A percentile compares a stretch with the other conserved stretches of the same genome.
phyloP scores from a whole-genome alignment of 345 rosid genomes.

The Linum trigynum region DNA sequence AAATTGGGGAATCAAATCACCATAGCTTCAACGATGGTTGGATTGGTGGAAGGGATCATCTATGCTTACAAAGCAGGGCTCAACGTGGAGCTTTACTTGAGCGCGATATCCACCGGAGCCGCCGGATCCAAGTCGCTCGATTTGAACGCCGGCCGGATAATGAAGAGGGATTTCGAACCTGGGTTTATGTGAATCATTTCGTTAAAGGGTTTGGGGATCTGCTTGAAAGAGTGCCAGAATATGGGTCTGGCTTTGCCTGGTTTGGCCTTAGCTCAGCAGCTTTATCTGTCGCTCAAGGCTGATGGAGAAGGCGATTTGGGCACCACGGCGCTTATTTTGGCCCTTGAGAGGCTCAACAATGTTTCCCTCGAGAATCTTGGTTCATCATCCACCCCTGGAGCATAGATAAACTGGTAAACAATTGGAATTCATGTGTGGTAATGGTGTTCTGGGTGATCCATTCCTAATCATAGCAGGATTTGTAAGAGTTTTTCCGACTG shows the following conservation, averaged over 20 bases:
- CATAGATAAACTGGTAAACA: slow-evolving; percentile 14
- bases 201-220: slow-evolving; percentile 81
- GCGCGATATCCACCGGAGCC: slow-evolving; percentile 57
- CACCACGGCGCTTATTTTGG: slow-evolving; percentile 67
- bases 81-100: slow-evolving; percentile 46
- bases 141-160: slow-evolving; percentile 48
- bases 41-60: slow-evolving; percentile 68
- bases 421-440: not conserved
- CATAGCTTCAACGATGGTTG: slow-evolving; percentile 77
- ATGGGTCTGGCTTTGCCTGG: slow-evolving; percentile 92
- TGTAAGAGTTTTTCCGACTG: too few relatives aligned
- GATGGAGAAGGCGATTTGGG: slow-evolving; percentile 76
- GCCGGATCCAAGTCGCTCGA: slow-evolving; percentile 74
- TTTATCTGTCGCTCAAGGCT: slow-evolving; percentile 84
- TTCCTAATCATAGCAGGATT: too few relatives aligned
- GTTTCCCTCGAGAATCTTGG: slow-evolving; percentile 31
- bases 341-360: slow-evolving; percentile 79
- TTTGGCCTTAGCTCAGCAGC: slow-evolving; percentile 78
- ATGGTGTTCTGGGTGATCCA: not conserved
- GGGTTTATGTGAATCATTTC: slow-evolving; percentile 78
- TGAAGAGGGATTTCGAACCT: slow-evolving; percentile 73
- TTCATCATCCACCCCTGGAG: not conserved
- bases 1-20: slow-evolving; percentile 72
- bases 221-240: slow-evolving; percentile 67
- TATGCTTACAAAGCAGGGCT: slow-evolving; percentile 76